phyloP scores from a whole-genome alignment of 169 alveolate species.

The Miamiensis avidus region DNA sequence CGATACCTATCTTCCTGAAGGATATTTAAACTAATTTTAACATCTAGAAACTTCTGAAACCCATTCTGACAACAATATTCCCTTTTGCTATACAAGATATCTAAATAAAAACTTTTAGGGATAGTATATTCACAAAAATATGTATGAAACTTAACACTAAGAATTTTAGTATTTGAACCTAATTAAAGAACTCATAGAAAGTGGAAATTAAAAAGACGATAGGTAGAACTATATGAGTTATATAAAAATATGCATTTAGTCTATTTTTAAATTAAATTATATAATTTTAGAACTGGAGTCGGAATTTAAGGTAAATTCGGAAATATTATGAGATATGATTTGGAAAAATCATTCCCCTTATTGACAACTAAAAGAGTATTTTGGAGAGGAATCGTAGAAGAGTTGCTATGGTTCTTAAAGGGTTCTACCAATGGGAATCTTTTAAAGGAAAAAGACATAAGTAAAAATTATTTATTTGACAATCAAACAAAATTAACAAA shows the following conservation, averaged over 20 bases:
- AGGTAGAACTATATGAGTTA: constrained; percentile 78
- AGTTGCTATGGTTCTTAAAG: constrained; percentile 94
- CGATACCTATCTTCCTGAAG: constrained; percentile 72
- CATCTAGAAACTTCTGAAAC: constrained; percentile 48
- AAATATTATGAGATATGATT: constrained; percentile 93
- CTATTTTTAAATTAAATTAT: not conserved
- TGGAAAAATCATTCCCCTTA: constrained; percentile 93
- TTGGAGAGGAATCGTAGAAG: constrained; percentile 89
- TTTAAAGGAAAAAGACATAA: constrained; percentile 90
- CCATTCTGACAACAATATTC: constrained; percentile 22
- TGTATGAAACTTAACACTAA: constrained; percentile 73
- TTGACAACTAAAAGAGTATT: constrained; percentile 96
- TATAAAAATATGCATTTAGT: not conserved
- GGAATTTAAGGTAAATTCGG: constrained; percentile 94
- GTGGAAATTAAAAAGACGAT: constrained; percentile 90
- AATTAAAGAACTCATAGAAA: constrained; percentile 88
- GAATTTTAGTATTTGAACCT: constrained; percentile 94
- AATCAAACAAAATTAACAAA: constrained; percentile 16
- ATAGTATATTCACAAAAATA: constrained; percentile 10
- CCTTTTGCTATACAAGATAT: constrained; percentile 44
- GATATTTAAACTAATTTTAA: not conserved
- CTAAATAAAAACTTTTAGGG: constrained; percentile 26
- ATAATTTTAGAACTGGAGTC: constrained; percentile 54
- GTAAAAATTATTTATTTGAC: constrained; percentile 25
- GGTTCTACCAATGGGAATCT: constrained; percentile 96